Base-by-base conservation (phyloP, 352 stramenopile genomes). In the Phytophthora crassamura region DNA sequence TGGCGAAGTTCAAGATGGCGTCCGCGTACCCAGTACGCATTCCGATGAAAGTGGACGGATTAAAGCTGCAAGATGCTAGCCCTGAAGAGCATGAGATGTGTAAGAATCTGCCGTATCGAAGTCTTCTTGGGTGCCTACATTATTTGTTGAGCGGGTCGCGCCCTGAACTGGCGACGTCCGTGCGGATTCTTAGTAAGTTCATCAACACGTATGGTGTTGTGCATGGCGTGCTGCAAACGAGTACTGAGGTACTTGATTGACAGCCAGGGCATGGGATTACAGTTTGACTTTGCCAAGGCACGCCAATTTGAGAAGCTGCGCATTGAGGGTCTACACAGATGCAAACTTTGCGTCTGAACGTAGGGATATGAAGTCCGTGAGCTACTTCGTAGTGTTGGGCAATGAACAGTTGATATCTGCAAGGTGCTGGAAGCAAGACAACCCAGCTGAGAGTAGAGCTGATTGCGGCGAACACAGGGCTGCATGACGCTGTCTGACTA, bases 291-390 rank as follows among this genome's bases (percentile, higher is more conserved):
- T 22, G 30, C 20, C 0, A 16, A 39, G 33, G 48, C 59, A n/a
- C 15, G 59, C 5, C 7, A 56, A 25, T 55, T 28, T 38, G 42
- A 60, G 4, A 55, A 67, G 28, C 8, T 67, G 4, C 6, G 46
- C 4, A 69, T 69, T n/a, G n/a, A n/a, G 64, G 28, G 53, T 64
- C 22, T 69, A 56, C 28, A 43, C 49, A 25, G 61, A 69, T 60
- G 30, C 53, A 28, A 69, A 45, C 18, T 59, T 58, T 36, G 61
- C 61, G 7, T 64, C 34, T 36, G 61, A 64, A 42, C 32, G 11
- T 28, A 32, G 34, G 5, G 53, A 60, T 28, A 41, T 63, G 35
- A 64, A 64, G 25, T 70, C 33, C 3, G 54, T 65, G 6, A 70
- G 25, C 45, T 47, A 47, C 0, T 65, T 70, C 36, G 36, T 25